Evolutionary conservation across 148 eudicot species (phyloP), one percentile per base, ranked within the genome.

Genomic region (Dysphania ambrosioides): DNA sequence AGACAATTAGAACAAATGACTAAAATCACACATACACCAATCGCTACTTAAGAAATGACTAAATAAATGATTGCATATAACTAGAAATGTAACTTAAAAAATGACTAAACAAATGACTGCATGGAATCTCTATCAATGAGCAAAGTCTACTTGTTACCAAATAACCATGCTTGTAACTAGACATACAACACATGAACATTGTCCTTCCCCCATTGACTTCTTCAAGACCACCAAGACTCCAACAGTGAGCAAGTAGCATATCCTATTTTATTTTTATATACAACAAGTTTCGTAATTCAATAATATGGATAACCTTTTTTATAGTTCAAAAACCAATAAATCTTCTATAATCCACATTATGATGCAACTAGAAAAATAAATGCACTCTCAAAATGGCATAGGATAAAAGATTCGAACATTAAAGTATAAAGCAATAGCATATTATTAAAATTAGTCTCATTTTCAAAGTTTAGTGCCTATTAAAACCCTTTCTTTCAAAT

Each of bases 351-450:
- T 35, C 15, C 40, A 64, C 27, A 64, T 64, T 34, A 32, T 34
- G 42, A 26, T 64, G 68, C 27, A 64, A 64, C 40, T 66, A 24
- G 49, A 29, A 40, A 66, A 38, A 38, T 7, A 66, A n/a, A 66
- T 16, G 40, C 24, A 66, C 51, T 31, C 49, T 38, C 51, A 51
- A 66, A 66, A 38, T 8, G 19, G 18, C 31, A 6, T 26, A n/a
- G n/a, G n/a, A 21, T 18, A 34, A 32, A 49, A 66, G 49, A 66
- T n/a, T 38, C 8, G 40, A 68, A 76, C 56, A 41, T 9, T 6
- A n/a, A 44, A 76, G 19, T 31, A 66, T 40, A 23, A 23, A 4
- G 53, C 4, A 47, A 47, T 47, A 47, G 53, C 19, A 47, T 47
- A 47, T 47, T 47, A 47, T 47, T 12, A 19, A 47, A 13, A 16